These are phyloP conservation scores for Xylariomycetidae sp. DNA, from an alignment of 2,329 filamentous ascomycete species.

Conservation along the genomic window DNA sequence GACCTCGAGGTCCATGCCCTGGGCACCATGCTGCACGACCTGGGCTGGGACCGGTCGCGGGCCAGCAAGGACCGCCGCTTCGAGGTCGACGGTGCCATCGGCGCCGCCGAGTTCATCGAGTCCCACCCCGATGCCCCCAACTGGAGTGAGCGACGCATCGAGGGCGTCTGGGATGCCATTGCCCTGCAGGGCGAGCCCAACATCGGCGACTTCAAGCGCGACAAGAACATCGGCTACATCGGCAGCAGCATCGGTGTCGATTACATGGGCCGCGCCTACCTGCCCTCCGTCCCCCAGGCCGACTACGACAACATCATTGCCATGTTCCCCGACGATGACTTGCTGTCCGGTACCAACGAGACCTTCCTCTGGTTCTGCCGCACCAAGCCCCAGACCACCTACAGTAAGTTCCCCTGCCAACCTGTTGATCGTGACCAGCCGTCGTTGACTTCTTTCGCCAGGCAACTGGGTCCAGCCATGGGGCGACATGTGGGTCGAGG, in stretches of 20 bases:
- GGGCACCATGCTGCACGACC: constrained; percentile 11
- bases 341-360: constrained; percentile 12
- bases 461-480: constrained; percentile 11
- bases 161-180: constrained; percentile 13
- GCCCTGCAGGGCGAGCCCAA: constrained; percentile 9
- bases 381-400: constrained; percentile 12
- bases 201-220: constrained; percentile 9
- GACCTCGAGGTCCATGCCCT: constrained; percentile 1
- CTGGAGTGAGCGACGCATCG: constrained; percentile 8
- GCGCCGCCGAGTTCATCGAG: constrained; percentile 6
- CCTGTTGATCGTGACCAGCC: background rate
- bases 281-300: constrained; percentile 10
- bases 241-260: constrained; percentile 10
- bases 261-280: constrained; percentile 6
- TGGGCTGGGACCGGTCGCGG: constrained; percentile 13
- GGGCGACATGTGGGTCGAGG: constrained; percentile 9
- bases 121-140: constrained; percentile 9
- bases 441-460: constrained; percentile 2
- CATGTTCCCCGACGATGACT: constrained; percentile 9
- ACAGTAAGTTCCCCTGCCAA: constrained; percentile 6
- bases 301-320: constrained; percentile 9
- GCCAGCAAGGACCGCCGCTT: constrained; percentile 9
- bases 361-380: constrained; percentile 15
- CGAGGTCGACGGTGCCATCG: constrained; percentile 14
- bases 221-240: constrained; percentile 9